Evolutionary conservation across 2,329 filamentous ascomycete genomes (phyloP).

Genomic region (Pseudogymnoascus sp.): DNA sequence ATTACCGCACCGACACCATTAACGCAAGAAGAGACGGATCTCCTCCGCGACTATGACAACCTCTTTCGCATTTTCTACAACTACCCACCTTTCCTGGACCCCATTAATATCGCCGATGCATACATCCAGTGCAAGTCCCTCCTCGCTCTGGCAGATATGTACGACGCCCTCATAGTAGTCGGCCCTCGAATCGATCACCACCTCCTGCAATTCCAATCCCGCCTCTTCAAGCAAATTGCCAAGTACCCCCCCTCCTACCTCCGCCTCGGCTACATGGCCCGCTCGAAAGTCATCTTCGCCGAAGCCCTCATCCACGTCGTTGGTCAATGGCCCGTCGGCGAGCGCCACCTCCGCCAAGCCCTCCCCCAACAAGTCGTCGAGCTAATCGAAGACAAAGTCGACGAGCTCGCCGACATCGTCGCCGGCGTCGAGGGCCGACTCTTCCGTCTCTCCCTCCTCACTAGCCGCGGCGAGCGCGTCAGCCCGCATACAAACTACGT

Average conservation of each 20-base stretch:
- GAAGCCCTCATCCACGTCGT: constrained; percentile 91
- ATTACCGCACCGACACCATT: constrained; percentile 34
- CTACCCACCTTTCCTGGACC: constrained; percentile 72
- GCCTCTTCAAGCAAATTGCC: constrained; percentile 91
- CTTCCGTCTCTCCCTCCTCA: constrained; percentile 73
- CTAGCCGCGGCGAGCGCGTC: constrained; percentile 72
- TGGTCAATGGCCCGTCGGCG: constrained; percentile 80
- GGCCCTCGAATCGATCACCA: constrained; percentile 90
- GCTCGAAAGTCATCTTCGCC: constrained; percentile 74
- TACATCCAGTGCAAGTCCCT: constrained; percentile 93
- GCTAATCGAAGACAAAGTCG: constrained; percentile 89
- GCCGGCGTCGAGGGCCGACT: constrained; percentile 71
- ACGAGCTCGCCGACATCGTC: constrained; percentile 79
- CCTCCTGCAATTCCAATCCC: constrained; percentile 79
- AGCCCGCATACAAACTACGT: constrained; percentile 71
- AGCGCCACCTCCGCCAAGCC: constrained; percentile 65
- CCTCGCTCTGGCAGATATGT: constrained; percentile 83
- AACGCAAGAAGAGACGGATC: constrained; percentile 59
- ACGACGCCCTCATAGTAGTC: constrained; percentile 81
- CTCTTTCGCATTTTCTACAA: constrained; percentile 96
- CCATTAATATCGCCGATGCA: constrained; percentile 80
- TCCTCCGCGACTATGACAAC: constrained; percentile 89
- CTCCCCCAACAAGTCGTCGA: constrained; percentile 73
- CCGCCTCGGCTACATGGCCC: constrained; percentile 77
- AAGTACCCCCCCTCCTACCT: constrained; percentile 93